Evolutionary conservation across 768 basidiomycete genomes (phyloP).

Genomic region (Coprinopsis cinerea): DNA sequence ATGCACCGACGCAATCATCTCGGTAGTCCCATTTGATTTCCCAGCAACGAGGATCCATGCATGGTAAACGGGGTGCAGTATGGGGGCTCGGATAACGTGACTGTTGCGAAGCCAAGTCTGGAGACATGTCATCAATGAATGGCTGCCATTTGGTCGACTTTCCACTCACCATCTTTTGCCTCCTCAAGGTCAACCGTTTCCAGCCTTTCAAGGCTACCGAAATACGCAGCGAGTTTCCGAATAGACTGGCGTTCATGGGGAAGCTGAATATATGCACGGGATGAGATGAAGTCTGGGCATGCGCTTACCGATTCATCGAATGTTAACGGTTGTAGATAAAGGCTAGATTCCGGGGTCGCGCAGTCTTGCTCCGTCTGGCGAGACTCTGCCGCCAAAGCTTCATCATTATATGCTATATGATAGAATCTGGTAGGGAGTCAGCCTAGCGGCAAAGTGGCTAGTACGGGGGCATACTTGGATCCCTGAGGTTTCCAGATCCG

Average conservation of each 20-base stretch:
- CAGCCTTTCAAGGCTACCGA: conserved; percentile 63
- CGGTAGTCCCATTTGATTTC: conserved; percentile 77
- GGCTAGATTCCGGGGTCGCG: conserved; percentile 19
- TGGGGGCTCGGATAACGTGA: conserved; percentile 46
- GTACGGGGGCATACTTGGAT: conserved; percentile 39
- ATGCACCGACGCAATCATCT: conserved; percentile 67
- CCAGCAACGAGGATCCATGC: conserved; percentile 62
- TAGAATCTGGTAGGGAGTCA: conserved; percentile 25
- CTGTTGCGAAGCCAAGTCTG: not conserved
- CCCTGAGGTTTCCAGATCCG: conserved; percentile 48
- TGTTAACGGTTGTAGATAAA: conserved; percentile 52
- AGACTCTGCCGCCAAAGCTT: conserved; percentile 40
- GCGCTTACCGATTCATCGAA: conserved; percentile 52
- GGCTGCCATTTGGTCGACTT: not conserved
- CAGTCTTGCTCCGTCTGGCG: conserved; percentile 15
- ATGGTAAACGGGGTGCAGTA: conserved; percentile 42
- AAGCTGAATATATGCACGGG: not conserved
- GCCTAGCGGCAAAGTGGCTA: not conserved
- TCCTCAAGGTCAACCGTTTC: conserved; percentile 20
- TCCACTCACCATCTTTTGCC: conserved; percentile 3
- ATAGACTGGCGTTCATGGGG: conserved; percentile 36
- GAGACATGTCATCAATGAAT: not conserved
- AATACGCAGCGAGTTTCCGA: conserved; percentile 45
- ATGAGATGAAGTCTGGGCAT: not conserved
- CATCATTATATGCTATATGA: conserved; percentile 48